Evolutionary conservation across 2,329 filamentous ascomycete species (phyloP), one percentile per base, ranked within the genome.

Genomic region (Pyricularia sp.): DNA sequence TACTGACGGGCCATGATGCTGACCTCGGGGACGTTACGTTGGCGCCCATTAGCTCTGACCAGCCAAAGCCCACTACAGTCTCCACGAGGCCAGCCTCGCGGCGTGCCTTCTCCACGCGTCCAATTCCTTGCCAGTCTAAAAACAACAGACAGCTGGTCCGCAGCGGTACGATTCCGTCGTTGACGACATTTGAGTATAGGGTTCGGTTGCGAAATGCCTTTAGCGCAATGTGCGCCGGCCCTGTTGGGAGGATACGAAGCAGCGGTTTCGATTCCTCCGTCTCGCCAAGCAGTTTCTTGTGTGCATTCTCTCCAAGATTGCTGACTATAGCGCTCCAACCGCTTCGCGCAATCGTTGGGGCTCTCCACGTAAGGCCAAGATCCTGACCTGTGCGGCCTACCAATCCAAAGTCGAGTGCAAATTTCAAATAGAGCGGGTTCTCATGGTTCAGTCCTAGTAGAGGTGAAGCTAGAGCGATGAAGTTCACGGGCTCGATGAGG

Each of bases 311-410:
- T 4, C 91, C 91, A 26, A 95, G 86, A 30, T 92, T 93, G 71
- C 92, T 89, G 68, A 97, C 92, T 77, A 97, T 86, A 6, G 93
- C 92, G 42, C 91, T 91, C 93, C 93, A 97, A 65, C 94, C 93
- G 77, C 89, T 95, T 75, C 91, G 87, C 23, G 92, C 90, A 74
- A 96, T 85, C 0, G 91, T 94, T 9, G 94, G 94, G 17, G 94
- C 90, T 74, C 93, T 88, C 95, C 95, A 99, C 0, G 94, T 97
- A 71, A 99, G 82, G 26, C 95, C 95, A 10, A 99, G 84, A 80
- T 99, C 95, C 78, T 98, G 93, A 9, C 95, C 95, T 2, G 95
- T 97, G 68, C 94, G 87, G n/a, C 95, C 95, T 17, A 99, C 94
- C 1, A 99, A 85, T 0, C 95, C 95, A 80, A 98, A 97, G 77